Evolutionary conservation across 176 grass and related monocot species (phyloP), one percentile per base, ranked within the genome.

Genomic region (Alloteropsis semialata): DNA sequence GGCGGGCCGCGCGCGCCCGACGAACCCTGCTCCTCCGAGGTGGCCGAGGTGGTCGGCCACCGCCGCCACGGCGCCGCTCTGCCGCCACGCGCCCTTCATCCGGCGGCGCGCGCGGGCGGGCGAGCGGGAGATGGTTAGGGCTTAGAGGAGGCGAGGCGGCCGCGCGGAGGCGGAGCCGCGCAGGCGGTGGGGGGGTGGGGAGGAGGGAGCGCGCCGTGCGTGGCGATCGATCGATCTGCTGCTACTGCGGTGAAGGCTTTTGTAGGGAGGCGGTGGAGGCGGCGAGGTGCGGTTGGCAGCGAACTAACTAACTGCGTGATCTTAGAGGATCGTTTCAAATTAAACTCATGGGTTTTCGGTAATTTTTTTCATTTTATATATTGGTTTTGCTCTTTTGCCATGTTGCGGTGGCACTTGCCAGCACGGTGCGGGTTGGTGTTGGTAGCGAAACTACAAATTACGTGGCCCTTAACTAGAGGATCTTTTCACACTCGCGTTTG

Each of bases 61-160:
- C 68, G 87, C 50, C 41, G 82, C 76, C 64, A 66, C n/a, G 10
- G 8, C n/a, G 65, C 79, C 74, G 88, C 74, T 18, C 48, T 78
- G 73, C 79, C 69, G 72, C 88, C 65, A 86, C 48, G 79, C 73
- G 74, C 88, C 74, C 88, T 82, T 90, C 84, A 90, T 90, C 77
- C 72, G 64, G 74, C 81, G 54, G 50, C 68, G 25, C 39, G 38
- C 57, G 34, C 46, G 2, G 55, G 19, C n/a, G 3, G 6, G 65
- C 83, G 54, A 22, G 57, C 60, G 21, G 72, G 72, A 30, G 45
- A 19, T 19, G 1, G 77, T 29, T n/a, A 46, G 54, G 82, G 28
- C 64, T 53, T 51, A 5, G 44, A 21, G 58, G 27, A 3, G 39
- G 53, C 6, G 11, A 16, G 18, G 16, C 13, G 3, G 74, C 14